Conservation (phyloP, 768 basidiomycete species). For the Peribolospora baueri region DNA sequence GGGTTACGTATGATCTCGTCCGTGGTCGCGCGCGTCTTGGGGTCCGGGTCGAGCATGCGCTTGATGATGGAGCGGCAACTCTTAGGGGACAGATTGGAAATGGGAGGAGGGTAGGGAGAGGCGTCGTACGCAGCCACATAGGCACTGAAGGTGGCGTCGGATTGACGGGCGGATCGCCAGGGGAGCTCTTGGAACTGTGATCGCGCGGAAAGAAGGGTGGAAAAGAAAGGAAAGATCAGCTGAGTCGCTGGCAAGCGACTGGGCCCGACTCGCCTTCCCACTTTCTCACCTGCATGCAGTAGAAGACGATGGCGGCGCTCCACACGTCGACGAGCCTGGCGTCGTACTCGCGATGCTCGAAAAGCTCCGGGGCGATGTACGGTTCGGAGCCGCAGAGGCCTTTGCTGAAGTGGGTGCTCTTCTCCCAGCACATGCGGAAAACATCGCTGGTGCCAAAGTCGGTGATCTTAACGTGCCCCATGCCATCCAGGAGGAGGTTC, state of each 20-base stretch:
- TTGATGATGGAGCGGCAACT: slow-evolving; percentile 60
- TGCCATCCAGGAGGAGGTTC: slow-evolving; percentile 79
- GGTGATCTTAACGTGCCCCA: slow-evolving; percentile 89
- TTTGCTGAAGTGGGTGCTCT: slow-evolving; percentile 86
- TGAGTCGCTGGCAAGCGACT: no score
- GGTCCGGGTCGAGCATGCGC: slow-evolving; percentile 88
- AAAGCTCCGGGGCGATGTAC: slow-evolving; percentile 97
- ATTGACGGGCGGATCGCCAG: slow-evolving; percentile 75
- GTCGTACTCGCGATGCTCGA: slow-evolving; percentile 78
- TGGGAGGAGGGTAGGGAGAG: slow-evolving; percentile 10
- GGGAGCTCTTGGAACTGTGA: slow-evolving; percentile 75
- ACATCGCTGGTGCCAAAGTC: slow-evolving; percentile 99
- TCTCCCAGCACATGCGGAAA: slow-evolving; percentile 92
- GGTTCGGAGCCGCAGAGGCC: slow-evolving; percentile 94
- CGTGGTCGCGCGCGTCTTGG: slow-evolving; percentile 44
- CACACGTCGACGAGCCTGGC: slow-evolving; percentile 92
- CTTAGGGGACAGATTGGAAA: slow-evolving; percentile 60
- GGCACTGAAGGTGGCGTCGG: slow-evolving; percentile 54
- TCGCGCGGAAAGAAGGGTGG: neutral
- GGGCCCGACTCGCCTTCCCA: no score
- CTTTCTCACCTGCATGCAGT: slow-evolving; percentile 42
- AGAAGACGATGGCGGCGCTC: slow-evolving; percentile 92
- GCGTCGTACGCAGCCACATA: slow-evolving; percentile 30
- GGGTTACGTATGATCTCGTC: slow-evolving; percentile 54
- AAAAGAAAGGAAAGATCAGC: no score